A percentile compares a stretch with the other conserved stretches of the same genome.
Conservation (phyloP, 371 early-diverging fungal species). For the Mortierella polycephala region DNA sequence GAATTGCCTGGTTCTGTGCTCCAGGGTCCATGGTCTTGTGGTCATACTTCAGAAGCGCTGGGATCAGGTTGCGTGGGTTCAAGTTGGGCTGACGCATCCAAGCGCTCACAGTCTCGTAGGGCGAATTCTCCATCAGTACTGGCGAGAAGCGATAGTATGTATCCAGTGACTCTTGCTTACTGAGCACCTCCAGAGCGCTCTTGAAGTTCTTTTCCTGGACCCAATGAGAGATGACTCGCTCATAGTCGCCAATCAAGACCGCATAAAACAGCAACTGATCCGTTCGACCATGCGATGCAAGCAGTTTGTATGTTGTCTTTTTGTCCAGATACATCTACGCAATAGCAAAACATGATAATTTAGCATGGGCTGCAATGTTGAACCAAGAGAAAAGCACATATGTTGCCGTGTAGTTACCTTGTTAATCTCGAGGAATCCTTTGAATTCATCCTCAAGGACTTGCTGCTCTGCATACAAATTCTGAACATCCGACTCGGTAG, state of each 20-base stretch:
- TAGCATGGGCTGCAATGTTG: not conserved
- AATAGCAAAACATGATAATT: not conserved
- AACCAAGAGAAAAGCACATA: not conserved
- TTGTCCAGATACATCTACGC: conserved; percentile 64
- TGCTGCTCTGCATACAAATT: conserved; percentile 47
- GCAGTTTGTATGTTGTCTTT: conserved; percentile 78
- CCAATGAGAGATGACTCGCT: conserved; percentile 84
- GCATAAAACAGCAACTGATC: conserved; percentile 83
- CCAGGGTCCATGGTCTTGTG: conserved; percentile 51
- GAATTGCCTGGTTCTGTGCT: conserved; percentile 84
- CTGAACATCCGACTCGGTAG: conserved; percentile 55
- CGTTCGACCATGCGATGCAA: conserved; percentile 86
- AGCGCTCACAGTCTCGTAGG: conserved; percentile 81
- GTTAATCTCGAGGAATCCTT: conserved; percentile 73
- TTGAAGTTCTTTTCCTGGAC: conserved; percentile 78
- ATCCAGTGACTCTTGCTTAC: conserved; percentile 76
- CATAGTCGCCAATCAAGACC: conserved; percentile 81
- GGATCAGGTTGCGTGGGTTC: conserved; percentile 87
- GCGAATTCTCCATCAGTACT: conserved; percentile 81
- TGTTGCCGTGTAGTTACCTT: conserved; percentile 56
- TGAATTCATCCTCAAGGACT: conserved; percentile 72
- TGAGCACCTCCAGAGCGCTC: conserved; percentile 79
- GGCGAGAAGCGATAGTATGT: conserved; percentile 90
- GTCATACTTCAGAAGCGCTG: conserved; percentile 85
- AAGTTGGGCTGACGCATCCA: conserved; percentile 87